phyloP scores from a whole-genome alignment of 225 moss, liverwort and hornwort species.

The Lunularia cruciata region DNA sequence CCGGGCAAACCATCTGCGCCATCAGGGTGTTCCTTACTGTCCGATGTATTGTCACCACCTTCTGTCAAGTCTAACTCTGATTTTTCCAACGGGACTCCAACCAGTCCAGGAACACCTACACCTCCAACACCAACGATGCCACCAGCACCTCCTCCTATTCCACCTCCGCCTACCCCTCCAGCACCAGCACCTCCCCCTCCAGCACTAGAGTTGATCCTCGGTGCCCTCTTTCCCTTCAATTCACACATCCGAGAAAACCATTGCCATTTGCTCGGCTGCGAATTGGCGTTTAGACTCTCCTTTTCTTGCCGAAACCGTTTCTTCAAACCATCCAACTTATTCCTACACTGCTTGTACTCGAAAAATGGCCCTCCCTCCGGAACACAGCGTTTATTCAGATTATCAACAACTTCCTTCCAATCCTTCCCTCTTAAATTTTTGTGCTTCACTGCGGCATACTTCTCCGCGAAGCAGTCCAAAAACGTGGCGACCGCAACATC shows the following conservation, averaged over 20 bases:
- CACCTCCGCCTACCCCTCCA: background rate
- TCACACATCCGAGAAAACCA: conserved; percentile 50
- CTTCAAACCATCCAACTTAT: conserved; percentile 48
- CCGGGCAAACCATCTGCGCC: conserved; percentile 29
- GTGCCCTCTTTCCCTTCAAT: conserved; percentile 40
- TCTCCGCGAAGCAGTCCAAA: conserved; percentile 49
- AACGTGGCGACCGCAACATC: conserved; percentile 47
- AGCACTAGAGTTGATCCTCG: conserved; percentile 18
- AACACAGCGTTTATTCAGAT: conserved; percentile 44
- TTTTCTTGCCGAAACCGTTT: conserved; percentile 53
- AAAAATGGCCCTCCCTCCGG: conserved; percentile 42
- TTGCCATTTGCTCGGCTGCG: conserved; percentile 49
- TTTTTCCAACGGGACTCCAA: conserved; percentile 26
- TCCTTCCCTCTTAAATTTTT: conserved; percentile 52
- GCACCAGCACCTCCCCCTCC: conserved; percentile 11
- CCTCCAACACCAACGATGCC: background rate
- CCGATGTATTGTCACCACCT: conserved; percentile 37
- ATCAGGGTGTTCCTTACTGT: conserved; percentile 40
- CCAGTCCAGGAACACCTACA: background rate
- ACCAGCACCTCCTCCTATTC: background rate
- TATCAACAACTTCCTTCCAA: conserved; percentile 52
- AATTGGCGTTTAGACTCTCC: conserved; percentile 46
- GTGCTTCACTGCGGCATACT: conserved; percentile 48
- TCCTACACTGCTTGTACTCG: conserved; percentile 52
- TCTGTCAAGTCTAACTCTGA: conserved; percentile 43